A percentile compares a stretch with the other conserved stretches of the same genome.
Evolutionary conservation across 805 yeast genomes (phyloP).

Genomic region (Candida ponderosae): DNA sequence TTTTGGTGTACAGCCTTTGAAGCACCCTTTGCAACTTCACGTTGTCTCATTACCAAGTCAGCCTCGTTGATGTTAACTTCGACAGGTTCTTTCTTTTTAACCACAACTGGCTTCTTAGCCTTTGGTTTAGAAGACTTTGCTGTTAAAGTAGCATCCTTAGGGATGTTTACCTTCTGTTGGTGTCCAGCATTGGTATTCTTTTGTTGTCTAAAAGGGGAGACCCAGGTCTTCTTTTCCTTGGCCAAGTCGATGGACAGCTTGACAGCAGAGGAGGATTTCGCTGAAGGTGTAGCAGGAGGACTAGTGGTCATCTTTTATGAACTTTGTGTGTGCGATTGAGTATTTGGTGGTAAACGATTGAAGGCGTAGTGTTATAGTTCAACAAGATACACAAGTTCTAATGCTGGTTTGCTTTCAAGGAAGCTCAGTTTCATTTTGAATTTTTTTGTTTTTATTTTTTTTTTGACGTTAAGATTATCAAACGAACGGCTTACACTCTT

Average conservation of each 20-base stretch:
- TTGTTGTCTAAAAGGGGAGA: slow-evolving; percentile 20
- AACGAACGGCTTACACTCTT: too few species aligned
- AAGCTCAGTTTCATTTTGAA: too few species aligned
- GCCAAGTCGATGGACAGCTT: not conserved
- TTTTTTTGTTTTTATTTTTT: too few species aligned
- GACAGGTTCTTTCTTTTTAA: not conserved
- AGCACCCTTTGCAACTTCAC: not conserved
- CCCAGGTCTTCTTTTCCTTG: slow-evolving; percentile 13
- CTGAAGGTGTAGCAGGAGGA: not conserved
- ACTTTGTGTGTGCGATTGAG: too few species aligned
- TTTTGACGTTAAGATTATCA: too few species aligned
- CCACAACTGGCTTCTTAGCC: not conserved
- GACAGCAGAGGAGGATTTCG: not conserved
- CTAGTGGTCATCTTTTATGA: not conserved
- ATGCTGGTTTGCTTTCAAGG: too few species aligned
- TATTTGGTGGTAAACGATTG: not conserved
- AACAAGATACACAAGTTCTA: too few species aligned
- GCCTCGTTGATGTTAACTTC: not conserved
- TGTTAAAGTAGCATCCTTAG: slow-evolving; percentile 1
- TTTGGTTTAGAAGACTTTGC: slow-evolving; percentile 1
- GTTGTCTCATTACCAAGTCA: not conserved
- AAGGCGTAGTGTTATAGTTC: too few species aligned
- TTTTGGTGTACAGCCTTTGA: slow-evolving; percentile 5
- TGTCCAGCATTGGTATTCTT: slow-evolving; percentile 1
- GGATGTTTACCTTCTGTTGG: not conserved